Conservation (phyloP, 805 yeast species). For the Starmerella riodocensis region DNA sequence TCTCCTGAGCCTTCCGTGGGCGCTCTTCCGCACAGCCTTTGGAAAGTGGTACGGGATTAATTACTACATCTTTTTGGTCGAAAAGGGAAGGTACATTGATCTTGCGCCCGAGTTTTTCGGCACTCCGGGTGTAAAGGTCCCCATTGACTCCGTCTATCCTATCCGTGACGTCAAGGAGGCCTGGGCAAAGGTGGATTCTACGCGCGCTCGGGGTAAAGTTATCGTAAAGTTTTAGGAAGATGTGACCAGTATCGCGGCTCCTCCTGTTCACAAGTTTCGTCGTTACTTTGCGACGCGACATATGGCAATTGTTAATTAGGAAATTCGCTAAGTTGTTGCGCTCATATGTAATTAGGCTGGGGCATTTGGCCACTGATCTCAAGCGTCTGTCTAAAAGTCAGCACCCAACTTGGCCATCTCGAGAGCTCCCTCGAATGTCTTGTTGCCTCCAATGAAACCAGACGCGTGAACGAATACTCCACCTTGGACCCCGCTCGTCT, state of each 20-base stretch:
- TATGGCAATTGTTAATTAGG: too few species aligned
- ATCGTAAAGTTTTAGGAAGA: conserved; percentile 31
- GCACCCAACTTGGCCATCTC: conserved; percentile 47
- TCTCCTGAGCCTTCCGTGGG: conserved; percentile 15
- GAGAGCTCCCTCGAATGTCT: conserved; percentile 63
- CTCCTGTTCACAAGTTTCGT: too few species aligned
- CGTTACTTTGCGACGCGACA: too few species aligned
- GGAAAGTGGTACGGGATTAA: conserved; percentile 25
- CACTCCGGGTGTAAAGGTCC: conserved; percentile 34
- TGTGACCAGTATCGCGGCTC: too few species aligned
- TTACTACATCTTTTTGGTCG: conserved; percentile 18
- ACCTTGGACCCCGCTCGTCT: conserved; percentile 66
- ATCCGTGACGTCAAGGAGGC: conserved; percentile 43
- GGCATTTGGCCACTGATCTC: too few species aligned
- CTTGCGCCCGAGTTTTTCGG: conserved; percentile 36
- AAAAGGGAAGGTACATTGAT: conserved; percentile 29
- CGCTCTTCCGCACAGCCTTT: conserved; percentile 21
- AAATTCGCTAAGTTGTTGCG: too few species aligned
- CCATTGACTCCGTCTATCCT: conserved; percentile 42
- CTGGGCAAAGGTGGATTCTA: conserved; percentile 34
- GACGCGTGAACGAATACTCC: conserved; percentile 88
- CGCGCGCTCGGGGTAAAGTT: conserved; percentile 55
- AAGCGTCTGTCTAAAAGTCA: too few species aligned
- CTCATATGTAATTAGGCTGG: too few species aligned
- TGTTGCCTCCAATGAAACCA: conserved; percentile 93